Conservation (phyloP, 2,329 filamentous ascomycete genomes). For the Endothia cerciana region DNA sequence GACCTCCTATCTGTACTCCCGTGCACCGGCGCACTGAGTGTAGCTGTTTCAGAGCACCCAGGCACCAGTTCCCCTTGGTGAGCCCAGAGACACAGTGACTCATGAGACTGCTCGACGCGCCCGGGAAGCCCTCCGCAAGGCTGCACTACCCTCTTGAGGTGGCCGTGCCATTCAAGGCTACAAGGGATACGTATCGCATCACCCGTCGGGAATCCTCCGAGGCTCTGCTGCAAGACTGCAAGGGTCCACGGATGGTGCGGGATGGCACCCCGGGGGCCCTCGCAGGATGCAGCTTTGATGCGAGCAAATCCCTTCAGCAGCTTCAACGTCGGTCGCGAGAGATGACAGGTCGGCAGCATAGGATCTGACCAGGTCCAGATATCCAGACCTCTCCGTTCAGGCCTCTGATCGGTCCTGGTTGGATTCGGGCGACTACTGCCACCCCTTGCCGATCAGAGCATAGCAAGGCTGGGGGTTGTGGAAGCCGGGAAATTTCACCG, state of each 20-base stretch:
- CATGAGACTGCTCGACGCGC: background rate
- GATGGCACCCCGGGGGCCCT: slow-evolving; percentile 1
- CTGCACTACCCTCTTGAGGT: background rate
- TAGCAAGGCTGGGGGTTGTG: slow-evolving; percentile 3
- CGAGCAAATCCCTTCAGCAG: slow-evolving; percentile 8
- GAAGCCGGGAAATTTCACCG: slow-evolving; percentile 20
- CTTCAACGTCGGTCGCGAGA: background rate
- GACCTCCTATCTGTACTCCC: slow-evolving; percentile 2
- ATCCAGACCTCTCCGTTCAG: background rate
- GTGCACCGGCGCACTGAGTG: background rate
- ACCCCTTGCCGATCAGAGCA: slow-evolving; percentile 7
- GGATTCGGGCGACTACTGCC: background rate
- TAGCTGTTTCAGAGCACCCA: background rate
- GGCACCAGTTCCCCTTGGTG: background rate
- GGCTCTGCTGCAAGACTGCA: slow-evolving; percentile 18
- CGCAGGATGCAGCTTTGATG: slow-evolving; percentile 5
- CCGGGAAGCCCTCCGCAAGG: background rate
- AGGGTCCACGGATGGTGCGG: slow-evolving; percentile 17
- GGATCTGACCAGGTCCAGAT: background rate
- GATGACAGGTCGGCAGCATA: slow-evolving; percentile 5
- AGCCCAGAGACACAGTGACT: background rate
- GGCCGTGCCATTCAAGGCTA: background rate
- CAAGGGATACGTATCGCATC: slow-evolving; percentile 9
- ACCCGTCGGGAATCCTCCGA: slow-evolving; percentile 28
- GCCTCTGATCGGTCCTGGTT: background rate